Percentiles rank a stretch among this genome's conserved stretches.
Evolutionary conservation across 257 asterid genomes (phyloP).

Genomic region (Nicotiana knightiana): DNA sequence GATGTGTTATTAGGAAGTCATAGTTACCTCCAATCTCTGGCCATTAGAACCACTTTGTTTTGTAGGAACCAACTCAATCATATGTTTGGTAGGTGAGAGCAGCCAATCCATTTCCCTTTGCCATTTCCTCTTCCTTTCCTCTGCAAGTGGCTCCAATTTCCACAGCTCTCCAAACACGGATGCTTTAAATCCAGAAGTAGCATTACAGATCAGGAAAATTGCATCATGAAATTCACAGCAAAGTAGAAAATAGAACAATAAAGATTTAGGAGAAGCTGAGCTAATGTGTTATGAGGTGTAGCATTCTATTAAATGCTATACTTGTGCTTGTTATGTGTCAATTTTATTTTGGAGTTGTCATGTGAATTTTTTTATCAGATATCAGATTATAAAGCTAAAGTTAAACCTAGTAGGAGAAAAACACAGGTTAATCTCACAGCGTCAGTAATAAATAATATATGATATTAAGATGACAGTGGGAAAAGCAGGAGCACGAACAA

Average conservation of each 20-base stretch:
- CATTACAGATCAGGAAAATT: background rate
- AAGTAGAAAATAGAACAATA: background rate
- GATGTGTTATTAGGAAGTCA: background rate
- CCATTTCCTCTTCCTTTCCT: conserved; percentile 72
- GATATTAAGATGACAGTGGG: background rate
- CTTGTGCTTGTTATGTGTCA: background rate
- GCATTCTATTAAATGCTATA: background rate
- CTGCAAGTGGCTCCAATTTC: conserved; percentile 90
- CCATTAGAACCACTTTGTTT: conserved; percentile 66
- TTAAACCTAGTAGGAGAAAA: background rate
- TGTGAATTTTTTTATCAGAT: background rate
- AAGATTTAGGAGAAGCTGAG: background rate
- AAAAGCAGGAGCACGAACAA: background rate
- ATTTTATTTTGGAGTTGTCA: no score
- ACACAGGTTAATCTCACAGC: background rate
- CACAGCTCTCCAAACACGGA: conserved; percentile 94
- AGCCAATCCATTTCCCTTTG: conserved; percentile 81
- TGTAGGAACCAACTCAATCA: conserved; percentile 90
- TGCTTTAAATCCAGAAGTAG: conserved; percentile 35
- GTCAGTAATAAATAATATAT: background rate
- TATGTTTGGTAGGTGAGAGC: conserved; percentile 80
- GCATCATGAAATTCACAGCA: background rate
- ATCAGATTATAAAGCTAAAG: background rate
- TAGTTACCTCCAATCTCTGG: conserved; percentile 63
- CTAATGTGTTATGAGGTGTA: background rate